Base-by-base conservation (phyloP, 2,329 filamentous ascomycete genomes). In the Alternaria alternata region DNA sequence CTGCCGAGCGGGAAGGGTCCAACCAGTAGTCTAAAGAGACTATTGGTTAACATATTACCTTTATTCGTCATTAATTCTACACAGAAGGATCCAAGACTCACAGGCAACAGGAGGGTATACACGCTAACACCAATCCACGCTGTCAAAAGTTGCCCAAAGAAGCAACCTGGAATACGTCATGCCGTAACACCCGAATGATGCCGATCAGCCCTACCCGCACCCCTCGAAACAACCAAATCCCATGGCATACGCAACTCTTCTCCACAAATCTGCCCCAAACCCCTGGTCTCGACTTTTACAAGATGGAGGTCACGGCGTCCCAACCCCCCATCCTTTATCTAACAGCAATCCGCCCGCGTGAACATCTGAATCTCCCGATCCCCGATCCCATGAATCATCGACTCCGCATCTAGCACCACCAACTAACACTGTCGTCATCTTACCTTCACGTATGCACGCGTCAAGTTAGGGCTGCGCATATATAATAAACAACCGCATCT, bases 181-280 rank as follows among this genome's bases (percentile, higher is more conserved):
- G 51, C 43, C 51, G 32, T 20, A 20, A 26, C 36, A 48, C 43
- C 36, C 20, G 30, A 24, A 49, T 24, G 46, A 36, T 49, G 30
- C 30, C 30, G 28, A 38, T 30, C 38, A 59, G 51, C 56, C 56
- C 32, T 55, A 59, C 51, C 51, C 51, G 51, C 51, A 24, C 20
- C 43, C 43, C 14, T 28, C 42, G 14, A 18, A 16, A 30, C 22
- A 18, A 32, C 34, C n/a, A 48, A 59, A 20, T 44, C 38, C n/a
- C 56, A 55, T 49, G 43, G 56, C 56, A 32, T 49, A 59, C 57
- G 57, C 51, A 55, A 55, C 24, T 8, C 48, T 52, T 49, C 51
- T n/a, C 44, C 57, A 55, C 51, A 49, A 49, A 49, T 32, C 16
- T 18, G 44, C 36, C 44, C 16, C 34, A 43, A 22, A 30, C 9